Evolutionary conservation across 768 basidiomycete species (phyloP), one percentile per base, ranked within the genome.

Genomic region (Artomyces pyxidatus): DNA sequence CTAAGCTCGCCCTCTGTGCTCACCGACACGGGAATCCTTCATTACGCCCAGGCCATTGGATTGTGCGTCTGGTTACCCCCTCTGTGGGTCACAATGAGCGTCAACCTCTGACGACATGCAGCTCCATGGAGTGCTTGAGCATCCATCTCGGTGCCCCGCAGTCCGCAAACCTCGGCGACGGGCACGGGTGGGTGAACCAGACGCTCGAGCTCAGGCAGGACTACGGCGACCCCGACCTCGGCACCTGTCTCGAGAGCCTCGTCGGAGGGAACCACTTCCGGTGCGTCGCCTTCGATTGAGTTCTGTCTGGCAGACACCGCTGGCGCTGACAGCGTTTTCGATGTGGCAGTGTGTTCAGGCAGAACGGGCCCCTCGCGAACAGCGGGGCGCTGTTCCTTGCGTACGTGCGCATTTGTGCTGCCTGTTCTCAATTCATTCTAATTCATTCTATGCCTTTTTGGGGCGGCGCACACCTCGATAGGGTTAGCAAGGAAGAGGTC

Each of bases 101-200:
- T n/a, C n/a, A n/a, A n/a, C n/a, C n/a, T n/a, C n/a, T n/a, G n/a
- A n/a, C n/a, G n/a, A n/a, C n/a, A n/a, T n/a, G n/a, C n/a, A n/a
- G n/a, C n/a, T n/a, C n/a, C n/a, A n/a, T n/a, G n/a, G n/a, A n/a
- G n/a, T n/a, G n/a, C n/a, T n/a, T n/a, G n/a, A n/a, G n/a, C n/a
- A n/a, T n/a, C n/a, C n/a, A n/a, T n/a, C n/a, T n/a, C n/a, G n/a
- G n/a, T n/a, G n/a, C n/a, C n/a, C n/a, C n/a, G n/a, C 70, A 63
- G 58, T 59, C 60, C 1, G 75, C 73, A 6, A 69, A 77, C 57
- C 65, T 76, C 0, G 76, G 75, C 0, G 75, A 77, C 40, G 74
- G 74, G 1, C 63, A 73, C 23, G 72, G 71, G 11, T 66, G 57
- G 49, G 65, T 70, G 41, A 67, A 72, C 45, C 72, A 76, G 52